Evolutionary conservation across 768 basidiomycete species (phyloP).

Genomic region (Serendipita indica): DNA sequence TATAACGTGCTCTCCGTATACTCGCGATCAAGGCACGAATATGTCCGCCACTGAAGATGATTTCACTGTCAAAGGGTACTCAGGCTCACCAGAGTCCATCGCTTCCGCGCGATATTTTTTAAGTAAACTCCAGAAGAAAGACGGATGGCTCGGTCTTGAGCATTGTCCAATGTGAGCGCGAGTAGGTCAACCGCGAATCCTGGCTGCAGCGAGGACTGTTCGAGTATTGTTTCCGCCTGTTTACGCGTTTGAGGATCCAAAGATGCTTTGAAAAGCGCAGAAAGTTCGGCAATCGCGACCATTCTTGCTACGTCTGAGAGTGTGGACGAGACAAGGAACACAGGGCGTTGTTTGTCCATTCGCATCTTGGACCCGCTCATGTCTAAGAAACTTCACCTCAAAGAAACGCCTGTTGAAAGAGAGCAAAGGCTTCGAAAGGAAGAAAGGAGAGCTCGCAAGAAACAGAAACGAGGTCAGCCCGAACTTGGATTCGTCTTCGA

Average conservation of each 20-base stretch:
- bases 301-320: no score
- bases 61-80: no score
- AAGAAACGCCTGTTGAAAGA: constrained; percentile 49
- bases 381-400: constrained; percentile 36
- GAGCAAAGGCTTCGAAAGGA: constrained; percentile 29
- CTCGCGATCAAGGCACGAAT: neutral
- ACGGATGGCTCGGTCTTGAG: constrained; percentile 53
- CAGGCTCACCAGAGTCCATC: constrained; percentile 82
- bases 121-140: constrained; percentile 81
- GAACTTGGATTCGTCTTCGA: neutral
- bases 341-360: no score
- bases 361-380: neutral
- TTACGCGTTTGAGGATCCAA: constrained; percentile 55
- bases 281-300: constrained; percentile 25
- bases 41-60: no score
- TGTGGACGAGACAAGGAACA: no score
- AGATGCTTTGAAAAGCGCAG: constrained; percentile 56
- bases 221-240: constrained; percentile 66
- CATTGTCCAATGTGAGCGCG: constrained; percentile 51
- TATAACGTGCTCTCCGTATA: neutral
- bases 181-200: constrained; percentile 74
- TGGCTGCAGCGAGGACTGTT: constrained; percentile 47
- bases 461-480: neutral
- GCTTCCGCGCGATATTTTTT: constrained; percentile 75
- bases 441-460: constrained; percentile 30